Percentiles rank a stretch among this genome's conserved stretches.
Conservation (phyloP, 2,329 filamentous ascomycete genomes). For the Trichoderma pleuroti region DNA sequence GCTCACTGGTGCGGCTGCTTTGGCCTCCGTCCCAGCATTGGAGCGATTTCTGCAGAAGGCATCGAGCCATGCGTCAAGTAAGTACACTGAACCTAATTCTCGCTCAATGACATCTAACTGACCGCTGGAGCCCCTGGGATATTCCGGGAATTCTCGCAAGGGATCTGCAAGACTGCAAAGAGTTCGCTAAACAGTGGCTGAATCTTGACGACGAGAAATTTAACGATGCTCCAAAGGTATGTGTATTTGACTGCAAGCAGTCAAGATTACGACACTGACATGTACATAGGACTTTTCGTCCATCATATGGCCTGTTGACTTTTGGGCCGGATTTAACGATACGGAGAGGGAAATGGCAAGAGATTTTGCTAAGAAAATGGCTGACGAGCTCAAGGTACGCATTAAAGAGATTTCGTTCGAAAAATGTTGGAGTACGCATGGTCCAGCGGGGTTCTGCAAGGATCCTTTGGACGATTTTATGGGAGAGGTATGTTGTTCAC, state of each 20-base stretch:
- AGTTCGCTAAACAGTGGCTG: not conserved
- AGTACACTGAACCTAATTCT: not conserved
- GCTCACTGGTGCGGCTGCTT: not conserved
- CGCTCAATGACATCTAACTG: not conserved
- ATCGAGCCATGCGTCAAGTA: not conserved
- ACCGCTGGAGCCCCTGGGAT: not conserved
- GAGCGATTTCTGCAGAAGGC: not conserved
- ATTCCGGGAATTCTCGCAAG: not conserved
- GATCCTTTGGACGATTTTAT: not conserved
- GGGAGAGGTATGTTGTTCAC: not conserved
- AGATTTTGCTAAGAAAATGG: not conserved
- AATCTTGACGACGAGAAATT: not conserved
- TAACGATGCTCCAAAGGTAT: not conserved
- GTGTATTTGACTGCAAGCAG: not conserved
- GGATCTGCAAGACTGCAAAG: not conserved
- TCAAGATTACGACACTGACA: not conserved
- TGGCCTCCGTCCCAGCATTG: not conserved
- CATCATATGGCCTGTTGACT: not conserved
- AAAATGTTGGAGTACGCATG: accelerated
- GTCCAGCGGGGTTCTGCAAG: accelerated
- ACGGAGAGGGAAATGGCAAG: not conserved
- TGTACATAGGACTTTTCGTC: not conserved
- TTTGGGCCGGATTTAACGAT: not conserved
- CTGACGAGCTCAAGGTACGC: not conserved
- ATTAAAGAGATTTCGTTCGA: not conserved